Evolutionary conservation across 2,329 filamentous ascomycete species (phyloP).

Genomic region (Stagonosporopsis rhizophila): DNA sequence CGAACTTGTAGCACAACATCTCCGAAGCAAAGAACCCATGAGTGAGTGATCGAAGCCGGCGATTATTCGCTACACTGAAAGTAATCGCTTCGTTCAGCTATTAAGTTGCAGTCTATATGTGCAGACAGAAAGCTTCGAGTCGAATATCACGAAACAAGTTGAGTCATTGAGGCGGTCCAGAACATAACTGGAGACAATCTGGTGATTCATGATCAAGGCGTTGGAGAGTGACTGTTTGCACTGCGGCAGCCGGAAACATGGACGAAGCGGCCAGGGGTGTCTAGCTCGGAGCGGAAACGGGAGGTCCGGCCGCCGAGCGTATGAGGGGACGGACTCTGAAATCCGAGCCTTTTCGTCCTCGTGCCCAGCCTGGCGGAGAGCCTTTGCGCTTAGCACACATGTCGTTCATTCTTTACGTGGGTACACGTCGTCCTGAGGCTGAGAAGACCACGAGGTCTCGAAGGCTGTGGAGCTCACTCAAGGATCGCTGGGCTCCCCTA

Average conservation of each 20-base stretch:
- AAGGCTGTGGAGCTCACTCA: not conserved
- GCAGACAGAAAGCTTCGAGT: not conserved
- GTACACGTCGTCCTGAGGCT: conserved; percentile 24
- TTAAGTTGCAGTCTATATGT: not conserved
- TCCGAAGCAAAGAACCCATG: not conserved
- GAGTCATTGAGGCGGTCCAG: not conserved
- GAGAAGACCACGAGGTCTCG: conserved; percentile 13
- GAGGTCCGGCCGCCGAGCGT: conserved; percentile 29
- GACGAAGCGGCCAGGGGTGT: conserved; percentile 6
- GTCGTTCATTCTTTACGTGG: conserved; percentile 6
- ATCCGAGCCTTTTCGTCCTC: conserved; percentile 31
- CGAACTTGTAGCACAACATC: not conserved
- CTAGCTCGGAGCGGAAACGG: conserved; percentile 27
- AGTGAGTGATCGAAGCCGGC: not conserved
- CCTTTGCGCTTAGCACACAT: conserved; percentile 15
- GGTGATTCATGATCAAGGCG: not conserved
- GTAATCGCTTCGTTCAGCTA: not conserved
- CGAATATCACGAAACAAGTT: not conserved
- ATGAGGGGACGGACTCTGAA: conserved; percentile 14
- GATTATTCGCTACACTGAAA: not conserved
- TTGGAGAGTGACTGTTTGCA: not conserved
- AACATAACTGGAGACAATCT: not conserved
- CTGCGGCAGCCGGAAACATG: conserved; percentile 12
- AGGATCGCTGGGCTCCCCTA: not conserved
- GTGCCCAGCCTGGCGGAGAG: conserved; percentile 10